Evolutionary conservation across 2,329 filamentous ascomycete species (phyloP).

Genomic region (Penicillium nordicum): DNA sequence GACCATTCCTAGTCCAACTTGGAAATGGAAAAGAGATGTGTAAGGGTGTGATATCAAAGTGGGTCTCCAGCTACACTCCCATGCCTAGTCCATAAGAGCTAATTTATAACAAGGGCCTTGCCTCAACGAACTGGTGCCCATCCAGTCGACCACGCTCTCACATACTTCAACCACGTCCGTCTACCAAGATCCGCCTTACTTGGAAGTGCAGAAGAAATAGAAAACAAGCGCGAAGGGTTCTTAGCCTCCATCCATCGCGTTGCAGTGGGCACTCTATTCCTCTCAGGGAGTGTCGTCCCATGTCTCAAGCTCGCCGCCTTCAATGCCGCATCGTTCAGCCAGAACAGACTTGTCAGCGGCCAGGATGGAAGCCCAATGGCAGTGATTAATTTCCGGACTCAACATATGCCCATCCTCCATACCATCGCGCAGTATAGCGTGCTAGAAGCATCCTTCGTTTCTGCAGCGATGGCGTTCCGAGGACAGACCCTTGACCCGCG

Average conservation of each 20-base stretch:
- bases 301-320: neutral
- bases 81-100: neutral
- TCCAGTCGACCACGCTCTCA: conserved; percentile 33
- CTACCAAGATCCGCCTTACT: conserved; percentile 29
- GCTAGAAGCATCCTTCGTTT: neutral
- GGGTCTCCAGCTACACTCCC: neutral
- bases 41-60: conserved; percentile 28
- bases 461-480: conserved; percentile 35
- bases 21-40: conserved; percentile 25
- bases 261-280: conserved; percentile 3
- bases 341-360: neutral
- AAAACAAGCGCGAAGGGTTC: conserved; percentile 27
- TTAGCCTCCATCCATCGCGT: conserved; percentile 15
- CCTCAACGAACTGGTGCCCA: conserved; percentile 26
- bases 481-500: conserved; percentile 11
- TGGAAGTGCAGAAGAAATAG: conserved; percentile 15
- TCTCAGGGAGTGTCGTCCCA: neutral
- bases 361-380: neutral
- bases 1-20: conserved; percentile 33
- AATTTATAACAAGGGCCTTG: neutral
- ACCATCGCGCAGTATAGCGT: neutral
- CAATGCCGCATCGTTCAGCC: conserved; percentile 2
- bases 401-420: neutral
- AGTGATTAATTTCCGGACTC: neutral
- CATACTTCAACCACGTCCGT: conserved; percentile 33